phyloP scores from a whole-genome alignment of 805 yeast species.

The Myxozyma sirexii region DNA sequence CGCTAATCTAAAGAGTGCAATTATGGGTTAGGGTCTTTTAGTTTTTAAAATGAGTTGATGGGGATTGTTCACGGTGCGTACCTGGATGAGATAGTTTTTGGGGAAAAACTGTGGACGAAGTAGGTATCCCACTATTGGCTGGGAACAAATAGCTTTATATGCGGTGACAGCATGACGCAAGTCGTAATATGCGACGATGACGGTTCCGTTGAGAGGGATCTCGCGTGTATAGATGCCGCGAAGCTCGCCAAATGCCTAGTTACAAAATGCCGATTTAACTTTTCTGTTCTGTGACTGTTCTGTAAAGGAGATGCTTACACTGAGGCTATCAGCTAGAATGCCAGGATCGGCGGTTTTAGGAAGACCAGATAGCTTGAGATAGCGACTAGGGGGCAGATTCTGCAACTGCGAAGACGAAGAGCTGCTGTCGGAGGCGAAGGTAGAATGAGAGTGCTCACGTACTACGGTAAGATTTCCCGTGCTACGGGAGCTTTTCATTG shows the following conservation, averaged over 20 bases:
- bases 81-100: slow-evolving; percentile 19
- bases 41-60: neutral
- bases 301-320: slow-evolving; percentile 9
- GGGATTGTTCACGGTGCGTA: neutral
- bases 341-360: slow-evolving; percentile 23
- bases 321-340: slow-evolving; percentile 16
- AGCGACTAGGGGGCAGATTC: slow-evolving; percentile 24
- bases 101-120: slow-evolving; percentile 29
- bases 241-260: slow-evolving; percentile 34
- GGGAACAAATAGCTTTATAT: slow-evolving; percentile 35
- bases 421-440: neutral
- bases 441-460: slow-evolving; percentile 19
- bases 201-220: slow-evolving; percentile 31
- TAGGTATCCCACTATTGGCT: slow-evolving; percentile 31
- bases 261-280: neutral
- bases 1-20: slow-evolving; percentile 15
- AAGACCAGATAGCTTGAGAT: slow-evolving; percentile 25
- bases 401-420: neutral
- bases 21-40: neutral
- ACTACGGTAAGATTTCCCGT: slow-evolving; percentile 7
- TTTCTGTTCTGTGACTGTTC: neutral
- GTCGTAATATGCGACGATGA: slow-evolving; percentile 36
- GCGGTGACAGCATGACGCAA: slow-evolving; percentile 37
- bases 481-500: slow-evolving; percentile 1
- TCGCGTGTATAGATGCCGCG: slow-evolving; percentile 36